These are phyloP conservation scores for Crithidia mellificae DNA, from an alignment of 208 protist genomes.

Conservation along the genomic window DNA sequence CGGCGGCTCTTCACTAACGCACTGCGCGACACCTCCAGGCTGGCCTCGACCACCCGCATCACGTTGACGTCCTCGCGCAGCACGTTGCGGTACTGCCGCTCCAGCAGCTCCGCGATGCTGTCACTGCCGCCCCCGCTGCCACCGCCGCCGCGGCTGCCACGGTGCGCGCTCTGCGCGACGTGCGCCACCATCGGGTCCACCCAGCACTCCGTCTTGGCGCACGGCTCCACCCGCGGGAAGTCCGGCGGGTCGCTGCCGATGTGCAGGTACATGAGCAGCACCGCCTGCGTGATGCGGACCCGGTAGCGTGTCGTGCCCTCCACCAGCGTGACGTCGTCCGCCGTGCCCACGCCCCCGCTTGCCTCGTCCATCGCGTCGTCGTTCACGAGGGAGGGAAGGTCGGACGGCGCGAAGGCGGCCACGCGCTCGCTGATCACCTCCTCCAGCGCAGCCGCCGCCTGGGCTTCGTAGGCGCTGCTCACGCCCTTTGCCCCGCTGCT, in stretches of 20 bases:
- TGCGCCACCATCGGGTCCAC: conserved; percentile 87
- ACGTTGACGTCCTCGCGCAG: conserved; percentile 49
- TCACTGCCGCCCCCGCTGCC: conserved; percentile 70
- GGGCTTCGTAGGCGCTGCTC: conserved; percentile 17
- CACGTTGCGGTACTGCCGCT: conserved; percentile 93
- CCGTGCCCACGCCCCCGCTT: conserved; percentile 10
- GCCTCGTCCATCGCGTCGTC: conserved; percentile 41
- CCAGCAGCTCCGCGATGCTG: conserved; percentile 89
- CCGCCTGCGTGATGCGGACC: conserved; percentile 64
- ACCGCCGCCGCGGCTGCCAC: conserved; percentile 30
- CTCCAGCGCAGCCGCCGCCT: conserved; percentile 23
- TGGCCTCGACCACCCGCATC: conserved; percentile 93
- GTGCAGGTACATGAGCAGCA: conserved; percentile 97
- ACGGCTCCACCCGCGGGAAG: conserved; percentile 94
- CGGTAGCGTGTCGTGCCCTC: conserved; percentile 29
- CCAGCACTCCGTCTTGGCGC: conserved; percentile 97
- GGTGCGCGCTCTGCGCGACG: conserved; percentile 45
- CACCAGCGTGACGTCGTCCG: conserved; percentile 23
- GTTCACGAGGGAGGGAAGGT: conserved; percentile 64
- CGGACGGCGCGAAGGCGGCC: conserved; percentile 59
- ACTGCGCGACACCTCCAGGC: conserved; percentile 92
- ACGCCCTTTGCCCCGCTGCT: not conserved
- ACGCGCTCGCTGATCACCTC: conserved; percentile 63
- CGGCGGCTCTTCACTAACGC: conserved; percentile 76
- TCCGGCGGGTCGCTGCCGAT: conserved; percentile 98